phyloP scores from a whole-genome alignment of 2,329 filamentous ascomycete species.

The Colletotrichum cereale region DNA sequence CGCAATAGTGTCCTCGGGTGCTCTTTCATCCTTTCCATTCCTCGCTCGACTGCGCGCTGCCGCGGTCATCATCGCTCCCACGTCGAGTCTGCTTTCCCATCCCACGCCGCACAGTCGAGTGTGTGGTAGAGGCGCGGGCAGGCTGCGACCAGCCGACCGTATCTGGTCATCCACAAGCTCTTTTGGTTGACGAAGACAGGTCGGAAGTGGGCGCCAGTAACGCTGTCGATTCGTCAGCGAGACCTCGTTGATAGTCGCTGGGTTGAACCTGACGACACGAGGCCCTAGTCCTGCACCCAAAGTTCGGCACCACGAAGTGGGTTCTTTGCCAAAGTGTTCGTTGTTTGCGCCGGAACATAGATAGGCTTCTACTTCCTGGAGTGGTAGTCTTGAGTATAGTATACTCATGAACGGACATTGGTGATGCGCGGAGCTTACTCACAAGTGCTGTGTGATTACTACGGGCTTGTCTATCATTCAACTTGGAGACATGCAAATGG shows the following conservation, averaged over 20 bases:
- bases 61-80: background rate
- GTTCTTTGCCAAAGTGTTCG: background rate
- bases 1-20: no score
- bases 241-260: background rate
- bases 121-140: background rate
- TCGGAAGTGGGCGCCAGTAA: fast-evolving
- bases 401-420: background rate
- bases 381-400: background rate
- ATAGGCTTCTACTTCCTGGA: background rate
- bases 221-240: background rate
- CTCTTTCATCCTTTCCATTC: background rate
- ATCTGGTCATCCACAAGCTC: background rate
- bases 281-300: background rate
- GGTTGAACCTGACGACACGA: background rate
- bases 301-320: background rate
- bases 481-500: background rate
- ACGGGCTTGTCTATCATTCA: background rate
- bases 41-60: background rate
- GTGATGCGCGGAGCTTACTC: background rate
- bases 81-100: background rate
- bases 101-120: background rate
- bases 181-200: background rate
- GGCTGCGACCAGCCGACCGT: background rate
- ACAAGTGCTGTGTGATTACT: background rate
- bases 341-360: background rate